Percentiles rank a stretch among this genome's conserved stretches.
Conservation (phyloP, 108 stramenopile genomes). For the Halocafeteria seosinensis region DNA sequence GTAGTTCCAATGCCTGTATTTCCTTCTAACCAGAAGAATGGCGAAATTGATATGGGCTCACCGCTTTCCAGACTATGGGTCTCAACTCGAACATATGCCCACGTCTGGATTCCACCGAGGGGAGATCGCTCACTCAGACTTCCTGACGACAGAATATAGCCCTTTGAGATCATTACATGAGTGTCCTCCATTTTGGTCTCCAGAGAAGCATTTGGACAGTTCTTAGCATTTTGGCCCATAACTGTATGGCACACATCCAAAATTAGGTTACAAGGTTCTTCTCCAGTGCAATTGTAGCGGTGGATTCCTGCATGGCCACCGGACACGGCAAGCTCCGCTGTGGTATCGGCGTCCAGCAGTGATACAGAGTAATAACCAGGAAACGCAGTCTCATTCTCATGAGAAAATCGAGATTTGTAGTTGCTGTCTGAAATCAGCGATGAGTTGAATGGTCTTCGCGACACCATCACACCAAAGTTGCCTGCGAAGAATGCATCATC, state of each 20-base stretch:
- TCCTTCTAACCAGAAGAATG: too few relatives aligned
- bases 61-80: too few relatives aligned
- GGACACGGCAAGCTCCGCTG: background rate
- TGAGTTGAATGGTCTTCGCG: background rate
- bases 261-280: background rate
- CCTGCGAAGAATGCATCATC: too few relatives aligned
- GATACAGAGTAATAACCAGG: conserved; percentile 5
- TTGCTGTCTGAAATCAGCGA: background rate
- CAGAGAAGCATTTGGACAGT: background rate
- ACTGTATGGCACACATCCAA: background rate
- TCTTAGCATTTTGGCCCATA: background rate
- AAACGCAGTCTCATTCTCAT: background rate
- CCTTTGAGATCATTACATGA: background rate
- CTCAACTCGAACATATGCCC: too few relatives aligned
- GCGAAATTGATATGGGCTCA: too few relatives aligned
- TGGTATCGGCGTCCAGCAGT: background rate
- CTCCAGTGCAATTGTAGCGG: background rate
- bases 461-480: conserved; percentile 13
- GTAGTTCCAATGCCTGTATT: too few relatives aligned
- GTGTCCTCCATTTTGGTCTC: background rate
- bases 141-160: background rate
- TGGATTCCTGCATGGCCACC: background rate
- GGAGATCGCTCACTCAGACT: background rate
- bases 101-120: background rate
- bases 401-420: background rate